A percentile compares a stretch with the other conserved stretches of the same genome.
Evolutionary conservation across 192 early-diverging fungal genomes (phyloP).

Genomic region (Physocladia obscura): DNA sequence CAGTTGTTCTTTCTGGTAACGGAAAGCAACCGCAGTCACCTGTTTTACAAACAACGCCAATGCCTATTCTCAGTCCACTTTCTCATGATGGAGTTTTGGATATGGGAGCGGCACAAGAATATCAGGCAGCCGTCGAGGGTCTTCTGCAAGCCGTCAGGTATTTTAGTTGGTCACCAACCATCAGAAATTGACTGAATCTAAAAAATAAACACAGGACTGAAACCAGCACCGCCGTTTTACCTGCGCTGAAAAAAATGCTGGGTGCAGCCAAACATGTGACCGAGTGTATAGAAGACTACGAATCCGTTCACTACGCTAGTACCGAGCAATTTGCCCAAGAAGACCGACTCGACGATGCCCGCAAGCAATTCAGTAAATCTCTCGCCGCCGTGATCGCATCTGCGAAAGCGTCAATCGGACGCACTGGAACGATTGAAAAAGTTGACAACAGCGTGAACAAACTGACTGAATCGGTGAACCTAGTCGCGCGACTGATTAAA

Average conservation of each 20-base stretch:
- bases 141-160: constrained; percentile 12
- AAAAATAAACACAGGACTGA: background rate
- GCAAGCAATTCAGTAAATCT: background rate
- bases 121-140: constrained; percentile 1
- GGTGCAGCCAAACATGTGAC: constrained; percentile 14
- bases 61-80: background rate
- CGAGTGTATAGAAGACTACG: constrained; percentile 17
- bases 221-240: background rate
- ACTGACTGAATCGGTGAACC: background rate
- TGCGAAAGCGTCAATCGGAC: background rate
- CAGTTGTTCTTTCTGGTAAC: background rate
- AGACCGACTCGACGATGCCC: background rate
- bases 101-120: background rate
- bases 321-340: background rate
- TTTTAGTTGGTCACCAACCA: background rate
- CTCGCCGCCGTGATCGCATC: constrained; percentile 4
- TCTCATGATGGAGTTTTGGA: constrained; percentile 10
- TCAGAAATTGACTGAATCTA: background rate
- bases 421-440: background rate
- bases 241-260: constrained; percentile 1
- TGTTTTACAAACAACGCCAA: background rate
- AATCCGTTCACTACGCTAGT: background rate
- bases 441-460: background rate
- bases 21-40: background rate
- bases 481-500: background rate